Conservation (phyloP, 2,329 filamentous ascomycete genomes). For the Diaporthe australafricana region DNA sequence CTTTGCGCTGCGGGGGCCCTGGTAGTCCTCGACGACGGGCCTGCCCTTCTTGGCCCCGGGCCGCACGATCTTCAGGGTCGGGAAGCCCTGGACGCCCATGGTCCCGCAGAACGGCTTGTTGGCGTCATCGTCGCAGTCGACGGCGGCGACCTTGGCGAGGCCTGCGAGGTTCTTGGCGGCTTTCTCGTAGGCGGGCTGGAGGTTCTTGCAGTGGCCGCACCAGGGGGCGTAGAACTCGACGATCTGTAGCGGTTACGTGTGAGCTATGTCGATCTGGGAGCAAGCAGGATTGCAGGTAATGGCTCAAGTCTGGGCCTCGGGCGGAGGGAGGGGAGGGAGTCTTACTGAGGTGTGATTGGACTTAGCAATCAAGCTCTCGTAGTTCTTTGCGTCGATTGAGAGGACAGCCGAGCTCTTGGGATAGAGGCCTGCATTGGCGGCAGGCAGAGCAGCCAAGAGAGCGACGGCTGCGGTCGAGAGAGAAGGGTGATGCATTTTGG, state of each 20-base stretch:
- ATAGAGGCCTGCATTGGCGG: slow-evolving; percentile 77
- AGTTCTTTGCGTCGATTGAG: slow-evolving; percentile 82
- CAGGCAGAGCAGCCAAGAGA: slow-evolving; percentile 74
- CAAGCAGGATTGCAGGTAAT: too few relatives aligned
- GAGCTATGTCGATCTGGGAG: not conserved
- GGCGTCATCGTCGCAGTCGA: slow-evolving; percentile 93
- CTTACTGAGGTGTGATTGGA: slow-evolving; percentile 93
- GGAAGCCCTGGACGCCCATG: slow-evolving; percentile 94
- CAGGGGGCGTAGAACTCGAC: slow-evolving; percentile 95
- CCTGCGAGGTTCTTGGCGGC: slow-evolving; percentile 90
- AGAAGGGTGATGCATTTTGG: slow-evolving; percentile 65
- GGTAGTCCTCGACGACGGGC: slow-evolving; percentile 90
- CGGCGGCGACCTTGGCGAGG: slow-evolving; percentile 91
- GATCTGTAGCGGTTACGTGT: slow-evolving; percentile 54
- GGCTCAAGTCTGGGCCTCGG: not conserved
- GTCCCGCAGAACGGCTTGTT: slow-evolving; percentile 90
- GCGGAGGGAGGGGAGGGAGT: slow-evolving; percentile 26
- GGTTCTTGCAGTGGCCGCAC: slow-evolving; percentile 97
- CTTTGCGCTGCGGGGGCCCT: slow-evolving; percentile 85
- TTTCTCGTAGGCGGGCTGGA: slow-evolving; percentile 96
- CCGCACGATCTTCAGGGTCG: slow-evolving; percentile 92
- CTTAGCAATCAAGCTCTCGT: slow-evolving; percentile 83
- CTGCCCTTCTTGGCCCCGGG: slow-evolving; percentile 82
- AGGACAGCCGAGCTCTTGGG: slow-evolving; percentile 88
- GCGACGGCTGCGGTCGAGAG: slow-evolving; percentile 69